Evolutionary conservation across 768 basidiomycete genomes (phyloP).

Genomic region (Russula brevipes): DNA sequence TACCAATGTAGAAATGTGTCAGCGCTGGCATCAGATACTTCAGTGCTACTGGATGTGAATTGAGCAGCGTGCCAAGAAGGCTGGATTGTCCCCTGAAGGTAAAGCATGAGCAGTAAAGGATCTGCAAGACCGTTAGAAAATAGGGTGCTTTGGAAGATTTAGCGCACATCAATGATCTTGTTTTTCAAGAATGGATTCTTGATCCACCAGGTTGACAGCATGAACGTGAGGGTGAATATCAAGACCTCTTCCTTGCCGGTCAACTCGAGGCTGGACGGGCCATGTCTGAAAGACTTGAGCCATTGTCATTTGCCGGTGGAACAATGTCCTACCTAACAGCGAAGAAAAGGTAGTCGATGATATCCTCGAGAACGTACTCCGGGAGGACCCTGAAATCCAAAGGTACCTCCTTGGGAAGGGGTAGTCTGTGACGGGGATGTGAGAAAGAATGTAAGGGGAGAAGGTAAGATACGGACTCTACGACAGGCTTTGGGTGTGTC

Average conservation of each 20-base stretch:
- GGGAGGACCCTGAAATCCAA: constrained; percentile 82
- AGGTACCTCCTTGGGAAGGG: constrained; percentile 81
- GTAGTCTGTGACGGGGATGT: constrained; percentile 51
- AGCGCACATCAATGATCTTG: constrained; percentile 84
- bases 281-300: constrained; percentile 37
- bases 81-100: constrained; percentile 62
- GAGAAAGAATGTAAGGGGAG: background rate
- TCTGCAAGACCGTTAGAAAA: constrained; percentile 38
- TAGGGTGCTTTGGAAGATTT: background rate
- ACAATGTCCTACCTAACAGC: constrained; percentile 58
- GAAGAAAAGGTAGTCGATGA: constrained; percentile 85
- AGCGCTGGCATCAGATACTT: constrained; percentile 87
- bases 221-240: constrained; percentile 83
- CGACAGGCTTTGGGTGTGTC: constrained; percentile 61
- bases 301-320: background rate
- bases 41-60: constrained; percentile 77
- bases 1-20: constrained; percentile 93
- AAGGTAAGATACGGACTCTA: constrained; percentile 48
- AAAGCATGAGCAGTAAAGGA: constrained; percentile 68
- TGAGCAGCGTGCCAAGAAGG: constrained; percentile 76
- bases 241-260: constrained; percentile 83
- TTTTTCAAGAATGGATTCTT: constrained; percentile 98
- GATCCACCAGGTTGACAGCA: constrained; percentile 94
- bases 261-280: constrained; percentile 76
- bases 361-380: constrained; percentile 91